Conservation (phyloP, 345 rosid species). For the Gossypium herbaceum region DNA sequence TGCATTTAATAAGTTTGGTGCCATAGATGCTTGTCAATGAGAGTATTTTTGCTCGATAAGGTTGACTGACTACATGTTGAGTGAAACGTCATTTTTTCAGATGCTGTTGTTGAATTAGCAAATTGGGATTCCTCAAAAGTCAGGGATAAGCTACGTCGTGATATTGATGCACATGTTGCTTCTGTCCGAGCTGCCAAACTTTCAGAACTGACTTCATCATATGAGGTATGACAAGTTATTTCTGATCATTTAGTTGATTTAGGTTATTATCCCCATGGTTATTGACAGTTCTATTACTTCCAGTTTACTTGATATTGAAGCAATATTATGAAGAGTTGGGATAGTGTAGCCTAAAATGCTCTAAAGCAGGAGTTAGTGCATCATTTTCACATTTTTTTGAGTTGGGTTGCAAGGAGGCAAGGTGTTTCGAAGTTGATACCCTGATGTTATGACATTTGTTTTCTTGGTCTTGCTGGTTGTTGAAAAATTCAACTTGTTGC, state of each 20-base stretch:
- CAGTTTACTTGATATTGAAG: neutral
- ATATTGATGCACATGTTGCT: constrained; percentile 78
- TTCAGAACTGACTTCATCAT: constrained; percentile 66
- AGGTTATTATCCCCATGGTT: neutral
- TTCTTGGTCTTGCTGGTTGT: neutral
- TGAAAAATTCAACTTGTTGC: neutral
- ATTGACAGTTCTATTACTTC: neutral
- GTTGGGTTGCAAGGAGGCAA: neutral
- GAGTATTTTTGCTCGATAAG: neutral
- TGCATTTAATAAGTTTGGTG: neutral
- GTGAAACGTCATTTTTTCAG: constrained; percentile 33
- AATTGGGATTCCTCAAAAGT: constrained; percentile 84
- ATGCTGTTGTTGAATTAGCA: constrained; percentile 80
- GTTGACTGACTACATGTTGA: neutral
- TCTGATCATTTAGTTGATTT: neutral
- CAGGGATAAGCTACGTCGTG: constrained; percentile 77
- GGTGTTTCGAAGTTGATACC: neutral
- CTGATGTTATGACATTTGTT: neutral
- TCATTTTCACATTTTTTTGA: neutral
- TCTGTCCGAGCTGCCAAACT: constrained; percentile 77
- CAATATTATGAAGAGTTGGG: neutral
- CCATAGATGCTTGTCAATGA: constrained; percentile 1
- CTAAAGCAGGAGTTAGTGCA: neutral
- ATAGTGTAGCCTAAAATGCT: neutral
- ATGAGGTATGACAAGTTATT: constrained; percentile 50